Evolutionary conservation across 1,139 yeast species (phyloP).

Genomic region (Sugiyamaella paludigena): DNA sequence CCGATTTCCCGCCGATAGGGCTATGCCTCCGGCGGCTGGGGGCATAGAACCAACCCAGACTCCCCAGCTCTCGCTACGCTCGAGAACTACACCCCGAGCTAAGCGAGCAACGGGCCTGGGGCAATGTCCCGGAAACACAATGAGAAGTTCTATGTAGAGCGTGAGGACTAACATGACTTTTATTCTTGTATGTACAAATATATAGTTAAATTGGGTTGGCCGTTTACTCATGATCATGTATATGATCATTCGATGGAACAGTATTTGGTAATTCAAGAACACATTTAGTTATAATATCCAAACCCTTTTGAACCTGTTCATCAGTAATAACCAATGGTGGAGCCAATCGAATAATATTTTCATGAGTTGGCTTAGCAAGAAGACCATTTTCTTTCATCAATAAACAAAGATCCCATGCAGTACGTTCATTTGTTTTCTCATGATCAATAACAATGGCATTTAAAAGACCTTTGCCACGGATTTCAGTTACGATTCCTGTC

Average conservation of each 20-base stretch:
- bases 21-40: too few species aligned
- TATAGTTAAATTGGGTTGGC: too few species aligned
- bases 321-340: slow-evolving; percentile 92
- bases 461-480: slow-evolving; percentile 88
- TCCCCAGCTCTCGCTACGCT: too few species aligned
- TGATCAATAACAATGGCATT: slow-evolving; percentile 91
- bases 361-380: slow-evolving; percentile 96
- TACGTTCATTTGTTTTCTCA: slow-evolving; percentile 76
- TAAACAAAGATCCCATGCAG: slow-evolving; percentile 95
- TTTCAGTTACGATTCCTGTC: slow-evolving; percentile 73
- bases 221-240: too few species aligned
- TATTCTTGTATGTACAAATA: too few species aligned
- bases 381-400: slow-evolving; percentile 87
- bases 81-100: too few species aligned
- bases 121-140: too few species aligned
- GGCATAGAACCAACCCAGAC: too few species aligned
- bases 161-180: too few species aligned
- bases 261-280: slow-evolving; percentile 60
- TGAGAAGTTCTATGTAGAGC: too few species aligned
- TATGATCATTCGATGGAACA: not conserved
- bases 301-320: slow-evolving; percentile 81
- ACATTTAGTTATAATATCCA: slow-evolving; percentile 64
- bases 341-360: slow-evolving; percentile 90
- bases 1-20: too few species aligned
- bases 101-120: too few species aligned